phyloP scores from a whole-genome alignment of 352 stramenopile species.

The Pythium pyrilobum region DNA sequence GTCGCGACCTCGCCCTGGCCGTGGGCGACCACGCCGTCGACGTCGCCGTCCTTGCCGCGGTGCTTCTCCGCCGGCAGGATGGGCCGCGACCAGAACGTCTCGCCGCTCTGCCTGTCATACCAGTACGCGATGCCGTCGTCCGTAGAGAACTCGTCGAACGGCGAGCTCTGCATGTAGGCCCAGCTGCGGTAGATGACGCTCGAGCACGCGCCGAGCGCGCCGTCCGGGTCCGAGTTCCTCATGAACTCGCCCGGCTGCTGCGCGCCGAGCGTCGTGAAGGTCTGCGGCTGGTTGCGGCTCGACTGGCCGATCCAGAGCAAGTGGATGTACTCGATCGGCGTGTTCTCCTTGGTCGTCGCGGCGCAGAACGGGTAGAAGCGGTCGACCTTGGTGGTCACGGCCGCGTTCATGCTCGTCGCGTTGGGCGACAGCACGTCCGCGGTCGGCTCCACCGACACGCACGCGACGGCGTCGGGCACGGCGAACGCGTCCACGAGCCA shows the following conservation, averaged over 20 bases:
- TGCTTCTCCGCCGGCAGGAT: conserved; percentile 77
- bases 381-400: conserved; percentile 84
- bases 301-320: conserved; percentile 86
- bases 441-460: conserved; percentile 66
- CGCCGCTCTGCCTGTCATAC: conserved; percentile 69
- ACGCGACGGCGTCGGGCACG: conserved; percentile 38
- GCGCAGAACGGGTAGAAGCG: conserved; percentile 91
- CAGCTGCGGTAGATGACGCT: conserved; percentile 90
- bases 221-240: conserved; percentile 69
- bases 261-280: conserved; percentile 82
- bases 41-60: conserved; percentile 59
- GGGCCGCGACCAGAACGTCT: conserved; percentile 91
- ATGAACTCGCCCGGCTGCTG: conserved; percentile 93
- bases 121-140: conserved; percentile 91
- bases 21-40: conserved; percentile 80
- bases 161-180: conserved; percentile 84
- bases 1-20: conserved; percentile 66
- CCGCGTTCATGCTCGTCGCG: conserved; percentile 70
- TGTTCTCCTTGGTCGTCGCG: conserved; percentile 88
- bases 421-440: conserved; percentile 85
- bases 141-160: conserved; percentile 88
- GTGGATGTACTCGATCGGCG: conserved; percentile 91
- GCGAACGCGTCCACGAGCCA: conserved; percentile 57
- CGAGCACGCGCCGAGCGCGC: conserved; percentile 73
- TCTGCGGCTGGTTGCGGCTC: conserved; percentile 88